A percentile compares a stretch with the other conserved stretches of the same genome.
phyloP scores from a whole-genome alignment of 2,329 filamentous ascomycete genomes.

The Colletotrichum lupini region DNA sequence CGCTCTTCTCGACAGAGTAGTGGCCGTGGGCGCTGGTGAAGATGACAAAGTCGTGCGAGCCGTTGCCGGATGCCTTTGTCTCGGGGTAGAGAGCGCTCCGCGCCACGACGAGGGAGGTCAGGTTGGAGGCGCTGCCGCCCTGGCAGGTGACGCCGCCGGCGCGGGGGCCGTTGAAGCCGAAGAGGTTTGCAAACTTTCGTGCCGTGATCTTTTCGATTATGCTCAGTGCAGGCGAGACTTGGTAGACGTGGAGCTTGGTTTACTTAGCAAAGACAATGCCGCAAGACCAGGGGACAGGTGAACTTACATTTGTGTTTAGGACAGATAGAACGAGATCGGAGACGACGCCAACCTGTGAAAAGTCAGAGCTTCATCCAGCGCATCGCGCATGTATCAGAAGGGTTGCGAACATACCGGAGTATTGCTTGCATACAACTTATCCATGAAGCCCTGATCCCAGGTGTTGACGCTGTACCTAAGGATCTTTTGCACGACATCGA shows the following conservation, averaged over 20 bases:
- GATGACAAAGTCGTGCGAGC: slow-evolving; percentile 74
- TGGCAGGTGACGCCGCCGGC: slow-evolving; percentile 81
- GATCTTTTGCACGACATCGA: slow-evolving; percentile 76
- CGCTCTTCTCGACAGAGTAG: slow-evolving; percentile 94
- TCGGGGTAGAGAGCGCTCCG: slow-evolving; percentile 86
- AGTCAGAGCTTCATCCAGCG: background rate
- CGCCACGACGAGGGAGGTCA: slow-evolving; percentile 86
- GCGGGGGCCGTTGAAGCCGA: slow-evolving; percentile 78
- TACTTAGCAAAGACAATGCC: background rate
- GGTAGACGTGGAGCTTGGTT: slow-evolving; percentile 86
- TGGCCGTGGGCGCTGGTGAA: slow-evolving; percentile 93
- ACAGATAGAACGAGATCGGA: slow-evolving; percentile 86
- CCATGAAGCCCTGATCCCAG: slow-evolving; percentile 97
- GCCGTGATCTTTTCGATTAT: slow-evolving; percentile 89
- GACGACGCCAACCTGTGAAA: slow-evolving; percentile 77
- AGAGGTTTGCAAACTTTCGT: slow-evolving; percentile 77
- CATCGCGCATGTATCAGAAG: background rate
- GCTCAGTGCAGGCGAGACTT: slow-evolving; percentile 89
- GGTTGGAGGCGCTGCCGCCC: slow-evolving; percentile 87
- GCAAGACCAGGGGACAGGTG: background rate
- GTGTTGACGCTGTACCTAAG: slow-evolving; percentile 93
- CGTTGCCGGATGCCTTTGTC: slow-evolving; percentile 80
- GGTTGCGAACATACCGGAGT: slow-evolving; percentile 71
- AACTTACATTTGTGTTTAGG: slow-evolving; percentile 86
- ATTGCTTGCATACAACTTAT: slow-evolving; percentile 93